Conservation (phyloP, 371 early-diverging fungal genomes). For the Mortierella sp. region DNA sequence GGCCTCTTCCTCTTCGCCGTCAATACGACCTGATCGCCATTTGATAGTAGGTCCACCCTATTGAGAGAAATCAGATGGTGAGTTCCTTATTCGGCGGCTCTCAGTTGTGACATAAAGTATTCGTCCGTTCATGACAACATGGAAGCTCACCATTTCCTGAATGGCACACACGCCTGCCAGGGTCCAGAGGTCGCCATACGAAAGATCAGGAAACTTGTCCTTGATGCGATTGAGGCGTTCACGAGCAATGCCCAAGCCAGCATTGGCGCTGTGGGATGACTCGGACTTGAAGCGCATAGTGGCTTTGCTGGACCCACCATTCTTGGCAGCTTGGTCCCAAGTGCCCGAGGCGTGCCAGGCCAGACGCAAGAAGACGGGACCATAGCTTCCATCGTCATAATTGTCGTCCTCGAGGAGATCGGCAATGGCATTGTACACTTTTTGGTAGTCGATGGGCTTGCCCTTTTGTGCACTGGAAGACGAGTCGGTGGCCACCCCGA, state of each 20-base stretch:
- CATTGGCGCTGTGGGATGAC: constrained; percentile 81
- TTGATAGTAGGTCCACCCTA: constrained; percentile 85
- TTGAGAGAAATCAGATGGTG: too few relatives aligned
- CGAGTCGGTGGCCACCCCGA: neutral
- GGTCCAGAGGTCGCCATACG: constrained; percentile 91
- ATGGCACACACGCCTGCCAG: constrained; percentile 85
- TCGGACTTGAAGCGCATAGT: constrained; percentile 88
- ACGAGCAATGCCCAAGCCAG: constrained; percentile 83
- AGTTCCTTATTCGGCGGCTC: too few relatives aligned
- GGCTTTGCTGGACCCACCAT: constrained; percentile 90
- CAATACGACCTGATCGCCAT: constrained; percentile 87
- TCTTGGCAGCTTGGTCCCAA: constrained; percentile 77
- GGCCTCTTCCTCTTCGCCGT: constrained; percentile 56
- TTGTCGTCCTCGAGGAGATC: constrained; percentile 75
- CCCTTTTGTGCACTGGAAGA: too few relatives aligned
- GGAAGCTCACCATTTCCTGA: constrained; percentile 80
- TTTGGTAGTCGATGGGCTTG: constrained; percentile 65
- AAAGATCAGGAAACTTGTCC: constrained; percentile 80
- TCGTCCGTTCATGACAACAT: too few relatives aligned
- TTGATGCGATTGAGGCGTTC: constrained; percentile 82
- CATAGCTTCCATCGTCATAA: constrained; percentile 92
- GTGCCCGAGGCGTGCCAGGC: constrained; percentile 96
- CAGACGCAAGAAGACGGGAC: constrained; percentile 89
- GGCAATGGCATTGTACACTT: constrained; percentile 82
- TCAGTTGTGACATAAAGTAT: too few relatives aligned